Evolutionary conservation across 768 basidiomycete genomes (phyloP).

Genomic region (Suillus americanus): DNA sequence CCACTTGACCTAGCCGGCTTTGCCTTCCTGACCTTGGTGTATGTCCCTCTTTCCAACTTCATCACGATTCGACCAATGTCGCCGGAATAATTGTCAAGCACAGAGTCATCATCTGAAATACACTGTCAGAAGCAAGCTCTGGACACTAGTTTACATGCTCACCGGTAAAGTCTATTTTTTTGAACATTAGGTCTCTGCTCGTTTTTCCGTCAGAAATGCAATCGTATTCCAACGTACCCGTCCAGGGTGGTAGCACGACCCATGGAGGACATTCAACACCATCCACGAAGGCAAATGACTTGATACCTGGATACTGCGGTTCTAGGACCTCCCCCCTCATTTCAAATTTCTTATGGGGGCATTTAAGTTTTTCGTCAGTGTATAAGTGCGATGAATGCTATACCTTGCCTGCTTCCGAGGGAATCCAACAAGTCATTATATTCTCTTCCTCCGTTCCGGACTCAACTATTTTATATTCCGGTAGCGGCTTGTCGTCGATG

Average conservation of each 20-base stretch:
- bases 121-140: background rate
- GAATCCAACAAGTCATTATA: conserved; percentile 17
- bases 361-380: background rate
- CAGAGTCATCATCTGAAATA: conserved; percentile 19
- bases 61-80: conserved; percentile 16
- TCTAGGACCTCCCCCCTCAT: conserved; percentile 14
- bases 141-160: background rate
- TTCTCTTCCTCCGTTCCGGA: background rate
- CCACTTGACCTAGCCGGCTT: background rate
- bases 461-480: background rate
- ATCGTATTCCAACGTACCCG: background rate
- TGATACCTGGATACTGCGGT: background rate
- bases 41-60: background rate
- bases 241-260: background rate
- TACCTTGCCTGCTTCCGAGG: conserved; percentile 23
- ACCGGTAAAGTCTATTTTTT: conserved; percentile 16
- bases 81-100: conserved; percentile 7
- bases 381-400: background rate
- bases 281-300: conserved; percentile 2
- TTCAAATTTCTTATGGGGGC: conserved; percentile 8
- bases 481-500: background rate
- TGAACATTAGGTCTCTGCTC: conserved; percentile 10
- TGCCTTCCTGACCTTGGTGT: background rate
- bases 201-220: background rate
- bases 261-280: background rate